A percentile compares a stretch with the other conserved stretches of the same genome.
Evolutionary conservation across 495 filamentous ascomycete species (phyloP).

Genomic region (Oleoguttula mirabilis): DNA sequence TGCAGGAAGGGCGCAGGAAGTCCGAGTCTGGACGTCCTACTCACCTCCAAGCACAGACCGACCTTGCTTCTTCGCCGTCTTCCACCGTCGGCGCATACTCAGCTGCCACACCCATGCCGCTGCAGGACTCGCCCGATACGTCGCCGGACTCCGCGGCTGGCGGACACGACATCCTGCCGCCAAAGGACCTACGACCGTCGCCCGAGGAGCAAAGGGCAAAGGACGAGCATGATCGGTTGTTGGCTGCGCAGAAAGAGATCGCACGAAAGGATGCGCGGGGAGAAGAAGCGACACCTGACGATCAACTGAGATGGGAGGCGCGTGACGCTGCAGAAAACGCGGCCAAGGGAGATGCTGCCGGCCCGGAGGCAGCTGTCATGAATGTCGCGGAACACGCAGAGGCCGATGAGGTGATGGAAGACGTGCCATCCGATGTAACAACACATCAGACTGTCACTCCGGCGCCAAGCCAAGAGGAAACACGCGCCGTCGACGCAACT

Average conservation of each 20-base stretch:
- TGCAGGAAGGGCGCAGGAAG: constrained; percentile 20
- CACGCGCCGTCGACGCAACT: background rate
- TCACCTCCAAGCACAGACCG: constrained; percentile 12
- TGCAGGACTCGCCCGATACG: constrained; percentile 37
- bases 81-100: constrained; percentile 34
- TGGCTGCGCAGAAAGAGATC: constrained; percentile 29
- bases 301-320: constrained; percentile 30
- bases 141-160: constrained; percentile 42
- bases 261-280: constrained; percentile 26
- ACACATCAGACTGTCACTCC: background rate
- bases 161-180: constrained; percentile 25
- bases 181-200: constrained; percentile 22
- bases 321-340: constrained; percentile 23
- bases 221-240: constrained; percentile 29
- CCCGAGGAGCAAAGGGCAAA: constrained; percentile 27
- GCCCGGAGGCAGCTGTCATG: constrained; percentile 5
- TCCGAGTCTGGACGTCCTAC: constrained; percentile 4
- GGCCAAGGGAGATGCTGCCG: constrained; percentile 20
- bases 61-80: constrained; percentile 30
- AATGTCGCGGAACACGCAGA: background rate
- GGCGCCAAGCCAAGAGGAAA: constrained; percentile 2
- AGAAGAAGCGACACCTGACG: constrained; percentile 28
- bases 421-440: constrained; percentile 1
- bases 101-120: constrained; percentile 32
- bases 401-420: constrained; percentile 13